Evolutionary conservation across 352 stramenopile genomes (phyloP).

Genomic region (Phytophthora boehmeriae): DNA sequence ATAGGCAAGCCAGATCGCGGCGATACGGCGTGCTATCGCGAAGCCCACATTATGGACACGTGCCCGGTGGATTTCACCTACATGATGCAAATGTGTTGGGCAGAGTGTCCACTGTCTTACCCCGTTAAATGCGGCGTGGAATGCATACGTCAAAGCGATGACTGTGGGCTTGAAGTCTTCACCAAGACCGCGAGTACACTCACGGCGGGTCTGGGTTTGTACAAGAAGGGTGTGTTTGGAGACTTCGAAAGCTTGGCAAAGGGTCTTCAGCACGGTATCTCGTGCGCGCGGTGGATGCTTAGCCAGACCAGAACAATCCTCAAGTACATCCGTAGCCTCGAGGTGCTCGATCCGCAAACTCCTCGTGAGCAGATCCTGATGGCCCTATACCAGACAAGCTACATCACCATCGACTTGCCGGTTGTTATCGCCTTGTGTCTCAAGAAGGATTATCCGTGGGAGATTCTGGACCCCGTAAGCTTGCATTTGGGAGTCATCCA

Average conservation of each 20-base stretch:
- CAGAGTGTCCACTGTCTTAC: constrained; percentile 53
- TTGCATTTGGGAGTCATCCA: constrained; percentile 14
- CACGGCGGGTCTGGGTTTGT: constrained; percentile 28
- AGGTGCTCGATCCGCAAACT: constrained; percentile 18
- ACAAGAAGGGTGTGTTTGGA: constrained; percentile 37
- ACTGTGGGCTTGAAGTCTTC: constrained; percentile 37
- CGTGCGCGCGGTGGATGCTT: constrained; percentile 30
- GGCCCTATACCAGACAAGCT: constrained; percentile 20
- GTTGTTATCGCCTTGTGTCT: constrained; percentile 20
- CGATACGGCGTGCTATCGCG: constrained; percentile 22
- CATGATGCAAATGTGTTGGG: constrained; percentile 43
- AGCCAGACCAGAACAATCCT: constrained; percentile 24
- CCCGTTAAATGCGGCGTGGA: constrained; percentile 57
- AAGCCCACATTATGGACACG: constrained; percentile 12
- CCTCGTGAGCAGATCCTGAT: constrained; percentile 17
- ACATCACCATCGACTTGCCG: constrained; percentile 25
- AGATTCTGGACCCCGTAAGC: constrained; percentile 8
- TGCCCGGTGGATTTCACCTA: constrained; percentile 15
- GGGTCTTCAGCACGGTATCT: constrained; percentile 8
- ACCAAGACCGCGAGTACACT: constrained; percentile 36
- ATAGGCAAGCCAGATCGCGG: constrained; percentile 10
- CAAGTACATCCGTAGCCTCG: constrained; percentile 19
- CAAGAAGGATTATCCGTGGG: constrained; percentile 6
- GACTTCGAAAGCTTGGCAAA: constrained; percentile 16
- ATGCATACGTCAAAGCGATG: constrained; percentile 44